phyloP scores from a whole-genome alignment of 1,284 basidiomycete genomes.

The Xerocomus amazonicus region DNA sequence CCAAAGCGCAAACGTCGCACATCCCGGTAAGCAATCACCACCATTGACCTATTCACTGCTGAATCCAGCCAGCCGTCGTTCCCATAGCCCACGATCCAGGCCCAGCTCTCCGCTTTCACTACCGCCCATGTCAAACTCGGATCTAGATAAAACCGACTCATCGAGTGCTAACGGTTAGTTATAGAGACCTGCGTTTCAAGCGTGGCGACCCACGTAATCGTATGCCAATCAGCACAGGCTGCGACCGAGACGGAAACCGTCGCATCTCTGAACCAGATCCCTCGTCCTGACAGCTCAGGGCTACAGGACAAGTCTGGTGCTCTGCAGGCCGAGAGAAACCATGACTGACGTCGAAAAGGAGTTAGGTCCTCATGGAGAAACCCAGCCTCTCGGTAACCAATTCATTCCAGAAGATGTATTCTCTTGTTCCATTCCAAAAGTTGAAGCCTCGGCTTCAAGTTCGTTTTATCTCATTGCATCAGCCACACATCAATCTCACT shows the following conservation, averaged over 20 bases:
- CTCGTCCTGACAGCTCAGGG: neutral
- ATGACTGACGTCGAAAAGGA: neutral
- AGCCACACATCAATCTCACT: neutral
- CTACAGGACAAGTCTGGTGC: neutral
- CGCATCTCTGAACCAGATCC: neutral
- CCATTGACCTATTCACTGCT: neutral
- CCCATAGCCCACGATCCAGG: neutral
- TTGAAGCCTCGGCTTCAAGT: neutral
- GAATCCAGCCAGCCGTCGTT: neutral
- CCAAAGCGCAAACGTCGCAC: constrained; percentile 2
- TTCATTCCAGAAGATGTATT: neutral
- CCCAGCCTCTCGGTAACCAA: neutral
- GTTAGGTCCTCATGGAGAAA: neutral
- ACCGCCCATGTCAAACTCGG: constrained; percentile 10
- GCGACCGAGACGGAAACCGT: neutral
- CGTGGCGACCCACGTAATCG: constrained; percentile 2
- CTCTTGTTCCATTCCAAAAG: constrained; percentile 3
- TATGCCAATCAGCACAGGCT: neutral
- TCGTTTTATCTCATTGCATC: neutral
- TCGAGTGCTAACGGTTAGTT: neutral
- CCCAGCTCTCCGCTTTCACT: constrained; percentile 13
- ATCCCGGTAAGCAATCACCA: neutral
- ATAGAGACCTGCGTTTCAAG: neutral
- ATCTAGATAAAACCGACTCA: neutral
- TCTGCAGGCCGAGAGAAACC: no score